phyloP scores from a whole-genome alignment of 2,329 filamentous ascomycete species.

The Aspergillus thermomutatus region DNA sequence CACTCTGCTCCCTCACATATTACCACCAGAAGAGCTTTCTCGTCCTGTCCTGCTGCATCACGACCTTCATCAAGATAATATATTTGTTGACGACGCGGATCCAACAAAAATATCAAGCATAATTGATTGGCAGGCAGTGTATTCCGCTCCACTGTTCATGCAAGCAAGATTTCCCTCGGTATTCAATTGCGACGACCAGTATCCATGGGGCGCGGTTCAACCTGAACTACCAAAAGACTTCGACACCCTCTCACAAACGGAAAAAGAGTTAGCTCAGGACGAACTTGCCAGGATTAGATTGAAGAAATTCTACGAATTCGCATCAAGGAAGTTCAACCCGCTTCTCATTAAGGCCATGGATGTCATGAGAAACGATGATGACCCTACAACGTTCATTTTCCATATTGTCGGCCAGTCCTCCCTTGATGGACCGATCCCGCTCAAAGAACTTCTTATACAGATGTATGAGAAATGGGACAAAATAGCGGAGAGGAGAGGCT shows the following conservation, averaged over 20 bases:
- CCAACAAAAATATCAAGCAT: slow-evolving; percentile 23
- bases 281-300: slow-evolving; percentile 10
- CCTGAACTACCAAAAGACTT: slow-evolving; percentile 23
- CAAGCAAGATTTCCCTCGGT: slow-evolving; percentile 24
- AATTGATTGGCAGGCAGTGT: slow-evolving; percentile 25
- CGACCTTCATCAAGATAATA: slow-evolving; percentile 31
- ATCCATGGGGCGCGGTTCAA: slow-evolving; percentile 22
- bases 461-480: slow-evolving; percentile 23
- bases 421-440: slow-evolving; percentile 14
- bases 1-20: slow-evolving; percentile 16
- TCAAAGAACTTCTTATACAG: slow-evolving; percentile 23
- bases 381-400: slow-evolving; percentile 22
- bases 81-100: slow-evolving; percentile 28
- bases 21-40: slow-evolving; percentile 10
- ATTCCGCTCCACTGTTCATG: slow-evolving; percentile 24
- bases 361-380: slow-evolving; percentile 15
- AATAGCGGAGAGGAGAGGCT: slow-evolving; percentile 10
- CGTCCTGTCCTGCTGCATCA: slow-evolving; percentile 16
- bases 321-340: slow-evolving; percentile 22
- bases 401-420: slow-evolving; percentile 16
- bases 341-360: slow-evolving; percentile 17
- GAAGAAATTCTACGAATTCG: slow-evolving; percentile 24
- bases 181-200: slow-evolving; percentile 21
- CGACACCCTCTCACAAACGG: slow-evolving; percentile 14
- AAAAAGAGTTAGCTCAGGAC: slow-evolving; percentile 10